Evolutionary conservation across 2,329 filamentous ascomycete genomes (phyloP).

Genomic region (Phialophora tarda): DNA sequence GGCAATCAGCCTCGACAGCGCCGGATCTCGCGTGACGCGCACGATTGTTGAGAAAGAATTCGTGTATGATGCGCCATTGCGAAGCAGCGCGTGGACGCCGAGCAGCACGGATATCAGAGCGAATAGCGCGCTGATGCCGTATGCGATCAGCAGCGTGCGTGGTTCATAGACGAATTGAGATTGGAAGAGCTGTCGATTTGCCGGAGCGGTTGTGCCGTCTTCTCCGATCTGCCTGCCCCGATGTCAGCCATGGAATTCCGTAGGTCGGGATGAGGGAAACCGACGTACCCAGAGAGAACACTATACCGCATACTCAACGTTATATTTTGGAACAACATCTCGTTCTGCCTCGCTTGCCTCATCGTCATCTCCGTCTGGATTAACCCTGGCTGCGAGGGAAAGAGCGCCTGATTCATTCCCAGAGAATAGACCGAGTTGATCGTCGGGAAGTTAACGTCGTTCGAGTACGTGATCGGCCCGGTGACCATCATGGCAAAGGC

Average conservation of each 20-base stretch:
- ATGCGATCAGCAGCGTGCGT: constrained; percentile 25
- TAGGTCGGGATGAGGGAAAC: background rate
- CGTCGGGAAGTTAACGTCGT: constrained; percentile 7
- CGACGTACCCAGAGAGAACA: constrained; percentile 21
- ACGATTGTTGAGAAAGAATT: constrained; percentile 31
- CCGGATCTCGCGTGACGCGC: constrained; percentile 27
- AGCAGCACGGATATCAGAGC: constrained; percentile 24
- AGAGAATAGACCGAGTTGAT: constrained; percentile 23
- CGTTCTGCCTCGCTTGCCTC: constrained; percentile 13
- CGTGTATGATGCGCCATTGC: constrained; percentile 29
- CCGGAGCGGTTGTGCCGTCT: constrained; percentile 4
- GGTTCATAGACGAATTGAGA: constrained; percentile 29
- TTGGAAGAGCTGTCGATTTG: constrained; percentile 13
- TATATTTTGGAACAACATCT: constrained; percentile 30
- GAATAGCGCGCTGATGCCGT: constrained; percentile 22
- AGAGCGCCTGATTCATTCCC: constrained; percentile 23
- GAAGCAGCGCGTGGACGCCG: constrained; percentile 26
- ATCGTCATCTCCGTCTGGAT: constrained; percentile 18
- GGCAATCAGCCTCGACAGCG: constrained; percentile 24
- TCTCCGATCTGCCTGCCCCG: background rate
- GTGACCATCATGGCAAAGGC: constrained; percentile 27
- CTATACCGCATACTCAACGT: constrained; percentile 29
- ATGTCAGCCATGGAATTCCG: background rate
- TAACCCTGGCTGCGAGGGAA: constrained; percentile 11
- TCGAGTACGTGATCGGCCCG: constrained; percentile 17